Evolutionary conservation across 1,139 yeast species (phyloP).

Genomic region (Scheffersomyces lignicola): DNA sequence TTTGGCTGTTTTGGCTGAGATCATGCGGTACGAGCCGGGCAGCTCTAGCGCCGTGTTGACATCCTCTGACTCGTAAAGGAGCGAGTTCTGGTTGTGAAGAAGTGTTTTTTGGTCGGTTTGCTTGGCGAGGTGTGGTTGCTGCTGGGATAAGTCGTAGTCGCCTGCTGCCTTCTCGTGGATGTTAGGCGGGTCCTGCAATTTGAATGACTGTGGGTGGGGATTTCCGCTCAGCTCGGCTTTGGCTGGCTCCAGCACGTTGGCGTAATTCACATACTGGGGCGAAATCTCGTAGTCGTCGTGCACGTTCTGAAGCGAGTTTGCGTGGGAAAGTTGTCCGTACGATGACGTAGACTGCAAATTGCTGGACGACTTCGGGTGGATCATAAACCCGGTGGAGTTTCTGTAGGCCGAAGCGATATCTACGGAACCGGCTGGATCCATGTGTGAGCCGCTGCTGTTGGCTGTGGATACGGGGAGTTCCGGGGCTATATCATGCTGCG

Average conservation of each 20-base stretch:
- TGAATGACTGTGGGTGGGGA: slow-evolving; percentile 12
- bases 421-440: neutral
- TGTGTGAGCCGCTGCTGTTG: neutral
- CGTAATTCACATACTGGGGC: slow-evolving; percentile 1
- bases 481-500: too few relatives aligned
- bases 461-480: slow-evolving; percentile 4
- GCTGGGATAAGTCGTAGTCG: slow-evolving; percentile 3
- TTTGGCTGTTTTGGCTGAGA: slow-evolving; percentile 7
- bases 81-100: too few relatives aligned
- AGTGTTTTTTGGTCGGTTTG: too few relatives aligned
- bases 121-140: too few relatives aligned
- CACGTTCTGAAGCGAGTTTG: too few relatives aligned
- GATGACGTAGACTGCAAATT: neutral
- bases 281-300: slow-evolving; percentile 3
- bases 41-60: slow-evolving; percentile 3
- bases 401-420: neutral
- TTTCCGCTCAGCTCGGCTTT: neutral
- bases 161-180: slow-evolving; percentile 7
- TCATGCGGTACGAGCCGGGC: neutral
- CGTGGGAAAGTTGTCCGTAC: too few relatives aligned
- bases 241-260: too few relatives aligned
- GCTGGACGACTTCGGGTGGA: neutral
- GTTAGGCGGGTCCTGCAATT: slow-evolving; percentile 27
- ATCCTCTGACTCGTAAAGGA: slow-evolving; percentile 3
- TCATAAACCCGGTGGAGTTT: slow-evolving; percentile 1